These are phyloP conservation scores for Eucalyptus leucophloia DNA, from an alignment of 345 rosid species.

Conservation along the genomic window DNA sequence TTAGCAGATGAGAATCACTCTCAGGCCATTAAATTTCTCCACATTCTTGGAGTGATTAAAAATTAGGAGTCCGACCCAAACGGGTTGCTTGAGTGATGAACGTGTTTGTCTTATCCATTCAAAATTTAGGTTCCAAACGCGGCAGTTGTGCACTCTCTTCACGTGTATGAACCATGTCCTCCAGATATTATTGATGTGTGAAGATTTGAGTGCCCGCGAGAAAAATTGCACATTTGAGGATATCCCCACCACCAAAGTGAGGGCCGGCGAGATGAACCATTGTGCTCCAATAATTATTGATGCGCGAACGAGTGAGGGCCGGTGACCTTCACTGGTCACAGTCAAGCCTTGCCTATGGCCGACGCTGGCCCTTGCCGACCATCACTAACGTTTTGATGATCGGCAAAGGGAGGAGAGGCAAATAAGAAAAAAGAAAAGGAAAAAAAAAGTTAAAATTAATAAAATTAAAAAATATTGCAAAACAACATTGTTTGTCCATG, in stretches of 20 bases:
- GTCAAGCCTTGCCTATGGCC: neutral
- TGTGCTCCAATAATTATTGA: neutral
- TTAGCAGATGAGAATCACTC: neutral
- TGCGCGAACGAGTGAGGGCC: neutral
- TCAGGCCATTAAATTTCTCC: neutral
- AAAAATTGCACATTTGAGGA: neutral
- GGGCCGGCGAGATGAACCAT: neutral
- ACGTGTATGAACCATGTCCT: neutral
- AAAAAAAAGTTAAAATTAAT: too few species aligned
- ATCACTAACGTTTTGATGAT: neutral
- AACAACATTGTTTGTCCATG: too few species aligned
- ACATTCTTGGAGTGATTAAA: neutral
- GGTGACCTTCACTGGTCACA: fast-evolving
- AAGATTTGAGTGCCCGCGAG: neutral
- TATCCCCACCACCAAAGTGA: neutral
- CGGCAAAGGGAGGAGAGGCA: neutral
- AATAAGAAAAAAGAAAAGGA: too few species aligned
- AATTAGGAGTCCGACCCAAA: neutral
- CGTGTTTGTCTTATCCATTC: neutral
- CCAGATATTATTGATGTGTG: neutral
- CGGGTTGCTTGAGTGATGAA: neutral
- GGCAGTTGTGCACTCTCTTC: neutral
- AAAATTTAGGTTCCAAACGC: neutral
- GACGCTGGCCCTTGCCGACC: fast-evolving
- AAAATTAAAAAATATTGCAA: too few species aligned